Percentiles rank a stretch among this genome's conserved stretches.
phyloP scores from a whole-genome alignment of 306 rosid species.

The Medicago ruthenica region DNA sequence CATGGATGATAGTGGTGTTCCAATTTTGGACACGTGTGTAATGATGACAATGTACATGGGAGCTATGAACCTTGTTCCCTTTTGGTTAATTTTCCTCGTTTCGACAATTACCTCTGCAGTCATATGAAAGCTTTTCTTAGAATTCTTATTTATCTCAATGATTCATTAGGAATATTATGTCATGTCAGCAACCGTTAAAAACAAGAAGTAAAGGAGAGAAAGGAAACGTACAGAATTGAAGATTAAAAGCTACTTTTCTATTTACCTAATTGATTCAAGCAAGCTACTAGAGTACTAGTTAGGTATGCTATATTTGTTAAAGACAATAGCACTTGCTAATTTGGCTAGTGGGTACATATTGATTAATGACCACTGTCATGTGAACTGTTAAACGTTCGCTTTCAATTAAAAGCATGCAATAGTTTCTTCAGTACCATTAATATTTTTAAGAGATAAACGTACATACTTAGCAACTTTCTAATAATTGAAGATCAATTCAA shows the following conservation, averaged over 20 bases:
- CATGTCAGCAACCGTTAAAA: conserved; percentile 44
- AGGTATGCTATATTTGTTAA: not conserved
- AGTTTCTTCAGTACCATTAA: not conserved
- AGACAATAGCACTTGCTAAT: conserved; percentile 17
- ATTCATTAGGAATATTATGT: conserved; percentile 50
- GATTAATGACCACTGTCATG: conserved; percentile 33
- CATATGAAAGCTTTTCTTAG: not conserved
- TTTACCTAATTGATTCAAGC: conserved; percentile 26
- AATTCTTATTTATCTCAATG: not conserved
- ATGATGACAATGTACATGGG: conserved; percentile 54
- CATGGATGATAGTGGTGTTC: conserved; percentile 44
- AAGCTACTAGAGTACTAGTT: conserved; percentile 20
- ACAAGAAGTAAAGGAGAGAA: conserved; percentile 21
- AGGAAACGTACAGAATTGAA: conserved; percentile 14
- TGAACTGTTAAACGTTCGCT: conserved; percentile 34
- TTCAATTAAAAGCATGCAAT: conserved; percentile 39
- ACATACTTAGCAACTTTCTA: conserved; percentile 35
- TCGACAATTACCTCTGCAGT: conserved; percentile 49
- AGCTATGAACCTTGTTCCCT: conserved; percentile 45
- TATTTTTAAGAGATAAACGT: conserved; percentile 24
- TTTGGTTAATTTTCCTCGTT: conserved; percentile 3
- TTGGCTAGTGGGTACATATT: conserved; percentile 22
- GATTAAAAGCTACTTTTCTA: conserved; percentile 39
- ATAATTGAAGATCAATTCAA: conserved; percentile 42
- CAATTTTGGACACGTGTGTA: conserved; percentile 61